These are phyloP conservation scores for Ophryocystis elektroscirrha DNA, from an alignment of 169 alveolate genomes.

Conservation along the genomic window DNA sequence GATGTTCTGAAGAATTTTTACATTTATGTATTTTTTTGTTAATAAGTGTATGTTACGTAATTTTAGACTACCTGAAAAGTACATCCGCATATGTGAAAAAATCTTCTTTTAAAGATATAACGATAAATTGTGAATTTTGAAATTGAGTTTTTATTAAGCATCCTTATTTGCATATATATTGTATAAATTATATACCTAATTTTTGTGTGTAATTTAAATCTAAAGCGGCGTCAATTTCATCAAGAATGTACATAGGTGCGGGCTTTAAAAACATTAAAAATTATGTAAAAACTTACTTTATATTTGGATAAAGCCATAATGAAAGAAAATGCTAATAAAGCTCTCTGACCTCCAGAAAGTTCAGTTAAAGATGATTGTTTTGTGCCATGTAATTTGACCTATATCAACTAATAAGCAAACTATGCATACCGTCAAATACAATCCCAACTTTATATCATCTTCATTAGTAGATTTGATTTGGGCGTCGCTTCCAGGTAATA, in stretches of 20 bases:
- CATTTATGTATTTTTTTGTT: too few relatives aligned
- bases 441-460: constrained; percentile 40
- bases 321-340: constrained; percentile 85
- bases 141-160: constrained; percentile 83
- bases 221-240: constrained; percentile 97
- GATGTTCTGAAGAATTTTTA: too few relatives aligned
- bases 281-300: constrained; percentile 23
- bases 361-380: constrained; percentile 18
- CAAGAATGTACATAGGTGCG: constrained; percentile 95
- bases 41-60: too few relatives aligned
- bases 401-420: neutral
- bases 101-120: constrained; percentile 87
- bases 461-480: constrained; percentile 65
- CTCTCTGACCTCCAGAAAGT: constrained; percentile 80
- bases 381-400: neutral
- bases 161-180: constrained; percentile 26
- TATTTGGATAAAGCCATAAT: constrained; percentile 78
- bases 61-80: constrained; percentile 58
- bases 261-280: constrained; percentile 5
- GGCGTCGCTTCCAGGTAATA: neutral
- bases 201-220: constrained; percentile 94
- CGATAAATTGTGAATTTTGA: constrained; percentile 79
- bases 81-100: constrained; percentile 92
- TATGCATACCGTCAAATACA: constrained; percentile 13
- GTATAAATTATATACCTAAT: constrained; percentile 37